A percentile compares a stretch with the other conserved stretches of the same genome.
phyloP scores from a whole-genome alignment of 176 grass and related monocot genomes.

The Aegilops bicornis region DNA sequence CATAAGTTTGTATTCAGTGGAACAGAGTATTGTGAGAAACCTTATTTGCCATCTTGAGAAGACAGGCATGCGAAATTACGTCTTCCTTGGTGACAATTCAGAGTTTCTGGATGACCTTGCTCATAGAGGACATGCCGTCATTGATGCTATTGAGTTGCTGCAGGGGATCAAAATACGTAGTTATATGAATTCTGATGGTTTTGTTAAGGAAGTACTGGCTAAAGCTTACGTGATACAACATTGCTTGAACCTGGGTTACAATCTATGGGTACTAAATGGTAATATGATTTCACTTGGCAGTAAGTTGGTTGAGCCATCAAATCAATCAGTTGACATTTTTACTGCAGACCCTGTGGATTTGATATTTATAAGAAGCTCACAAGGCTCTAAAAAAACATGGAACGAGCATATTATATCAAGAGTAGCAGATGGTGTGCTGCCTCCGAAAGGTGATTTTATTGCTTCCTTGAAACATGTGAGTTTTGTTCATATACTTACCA shows the following conservation, averaged over 20 bases:
- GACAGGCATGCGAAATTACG: conserved; percentile 57
- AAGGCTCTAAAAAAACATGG: conserved; percentile 59
- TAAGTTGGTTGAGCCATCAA: conserved; percentile 45
- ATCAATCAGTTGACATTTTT: conserved; percentile 65
- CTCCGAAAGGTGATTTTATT: conserved; percentile 24
- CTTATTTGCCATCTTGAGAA: conserved; percentile 90
- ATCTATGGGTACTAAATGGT: conserved; percentile 74
- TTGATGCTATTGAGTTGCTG: conserved; percentile 55
- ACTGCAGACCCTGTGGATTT: conserved; percentile 47
- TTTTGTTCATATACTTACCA: conserved; percentile 41
- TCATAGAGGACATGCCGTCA: conserved; percentile 81
- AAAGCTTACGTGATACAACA: conserved; percentile 66
- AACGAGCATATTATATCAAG: conserved; percentile 45
- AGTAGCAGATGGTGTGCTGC: conserved; percentile 30
- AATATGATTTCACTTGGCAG: conserved; percentile 69
- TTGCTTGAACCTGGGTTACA: conserved; percentile 74
- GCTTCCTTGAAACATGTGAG: conserved; percentile 18
- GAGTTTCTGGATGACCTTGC: conserved; percentile 77
- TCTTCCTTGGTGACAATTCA: conserved; percentile 61
- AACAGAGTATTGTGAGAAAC: conserved; percentile 60
- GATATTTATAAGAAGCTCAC: conserved; percentile 68
- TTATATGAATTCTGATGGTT: conserved; percentile 34
- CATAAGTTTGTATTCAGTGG: conserved; percentile 60
- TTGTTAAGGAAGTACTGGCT: conserved; percentile 52
- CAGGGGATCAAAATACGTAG: conserved; percentile 26